Base-by-base conservation (phyloP, 2,329 filamentous ascomycete genomes). In the Cordyceps fumosorosea region DNA sequence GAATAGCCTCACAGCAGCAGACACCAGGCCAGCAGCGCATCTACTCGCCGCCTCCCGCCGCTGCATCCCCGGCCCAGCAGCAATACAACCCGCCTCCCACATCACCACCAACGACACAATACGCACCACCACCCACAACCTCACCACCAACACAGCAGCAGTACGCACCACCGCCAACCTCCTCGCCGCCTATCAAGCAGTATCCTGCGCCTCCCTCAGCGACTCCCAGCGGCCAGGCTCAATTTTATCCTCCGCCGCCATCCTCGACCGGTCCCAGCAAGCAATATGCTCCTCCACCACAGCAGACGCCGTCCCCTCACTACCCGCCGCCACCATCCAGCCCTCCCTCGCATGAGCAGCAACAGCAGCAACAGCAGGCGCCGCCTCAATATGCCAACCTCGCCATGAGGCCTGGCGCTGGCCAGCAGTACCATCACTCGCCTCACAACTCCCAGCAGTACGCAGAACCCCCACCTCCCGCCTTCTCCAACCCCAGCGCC, bases 161-260 rank as follows among this genome's bases (percentile, higher is more conserved):
- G 64, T 81, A 80, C 67, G 78, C 78, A 52, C 74, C 75, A 54
- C 79, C 79, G 20, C 78, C 80, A 34, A 77, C 48, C 14, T 22
- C 75, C 5, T 81, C 80, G 24, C 76, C 79, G 55, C 78, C 80
- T 3, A 75, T 78, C 48, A 75, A 75, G 69, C 75, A 76, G 64
- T 73, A 77, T 81, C 79, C 70, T 50, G 74, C 75, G 54, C 79
- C 79, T 22, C 78, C 80, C 26, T 77, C 75, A 6, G 81, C 80
- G 20, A 76, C 79, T 55, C 78, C 80, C 3, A 76, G 78, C 48
- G 75, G 74, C 68, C 75, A 76, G 65, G 72, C 76, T 24, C 77
- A 76, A 52, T 80, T 79, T 70, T 81, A 79, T 54, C 73, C 78
- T 56, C 74, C 78, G 58, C 77, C 77, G 14, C 75, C 77, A 18